phyloP scores from a whole-genome alignment of 768 basidiomycete genomes.

The Artomyces pyxidatus region DNA sequence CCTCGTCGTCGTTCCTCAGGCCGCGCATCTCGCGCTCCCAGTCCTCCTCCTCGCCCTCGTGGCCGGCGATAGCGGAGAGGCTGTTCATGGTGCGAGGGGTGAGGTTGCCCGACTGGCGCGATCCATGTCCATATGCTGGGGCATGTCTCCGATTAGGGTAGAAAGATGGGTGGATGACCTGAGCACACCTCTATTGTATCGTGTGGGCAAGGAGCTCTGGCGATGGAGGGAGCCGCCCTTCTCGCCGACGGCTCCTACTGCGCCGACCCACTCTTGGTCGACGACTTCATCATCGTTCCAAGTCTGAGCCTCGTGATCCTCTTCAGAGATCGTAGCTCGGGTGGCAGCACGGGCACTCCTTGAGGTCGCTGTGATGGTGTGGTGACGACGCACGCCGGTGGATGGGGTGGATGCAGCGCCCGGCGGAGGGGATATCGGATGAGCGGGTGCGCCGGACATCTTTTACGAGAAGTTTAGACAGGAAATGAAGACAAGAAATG shows the following conservation, averaged over 20 bases:
- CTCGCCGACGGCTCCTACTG: slow-evolving; percentile 12
- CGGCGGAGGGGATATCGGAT: slow-evolving; percentile 15
- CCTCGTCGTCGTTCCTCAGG: slow-evolving; percentile 60
- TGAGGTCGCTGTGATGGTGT: slow-evolving; percentile 17
- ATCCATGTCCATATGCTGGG: slow-evolving; percentile 13
- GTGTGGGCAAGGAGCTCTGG: slow-evolving; percentile 14
- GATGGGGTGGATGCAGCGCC: neutral
- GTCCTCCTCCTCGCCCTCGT: slow-evolving; percentile 83
- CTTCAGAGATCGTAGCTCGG: slow-evolving; percentile 15
- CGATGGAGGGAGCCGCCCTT: slow-evolving; percentile 16
- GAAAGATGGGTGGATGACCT: neutral
- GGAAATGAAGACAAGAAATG: neutral
- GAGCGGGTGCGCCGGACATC: slow-evolving; percentile 12
- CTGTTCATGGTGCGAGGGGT: slow-evolving; percentile 76
- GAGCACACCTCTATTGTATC: slow-evolving; percentile 14
- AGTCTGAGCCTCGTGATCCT: slow-evolving; percentile 13
- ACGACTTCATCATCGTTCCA: slow-evolving; percentile 14
- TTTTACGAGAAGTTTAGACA: neutral
- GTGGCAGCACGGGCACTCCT: slow-evolving; percentile 9
- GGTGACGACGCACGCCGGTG: slow-evolving; percentile 13
- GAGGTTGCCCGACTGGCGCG: slow-evolving; percentile 42
- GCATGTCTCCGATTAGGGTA: neutral
- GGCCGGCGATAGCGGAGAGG: slow-evolving; percentile 76
- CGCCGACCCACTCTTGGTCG: slow-evolving; percentile 10
- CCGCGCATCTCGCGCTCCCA: slow-evolving; percentile 67